These are phyloP conservation scores for Fusarium citri DNA, from an alignment of 2,329 filamentous ascomycete species.

Conservation along the genomic window DNA sequence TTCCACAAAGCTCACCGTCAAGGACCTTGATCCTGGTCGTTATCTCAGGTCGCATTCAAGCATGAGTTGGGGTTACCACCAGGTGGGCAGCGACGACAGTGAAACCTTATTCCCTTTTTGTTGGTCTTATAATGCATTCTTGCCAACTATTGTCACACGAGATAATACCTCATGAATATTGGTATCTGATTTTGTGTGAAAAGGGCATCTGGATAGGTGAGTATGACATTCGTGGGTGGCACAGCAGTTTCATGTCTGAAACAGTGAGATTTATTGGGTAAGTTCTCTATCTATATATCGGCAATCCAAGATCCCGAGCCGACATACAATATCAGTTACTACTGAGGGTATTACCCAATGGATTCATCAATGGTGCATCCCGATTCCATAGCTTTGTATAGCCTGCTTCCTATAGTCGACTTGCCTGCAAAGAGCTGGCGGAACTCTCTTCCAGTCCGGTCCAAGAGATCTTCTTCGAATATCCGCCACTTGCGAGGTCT, in stretches of 20 bases:
- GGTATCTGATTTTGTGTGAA: neutral
- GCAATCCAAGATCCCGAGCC: neutral
- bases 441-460: neutral
- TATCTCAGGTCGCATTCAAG: neutral
- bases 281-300: neutral
- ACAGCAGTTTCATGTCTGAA: neutral
- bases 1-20: neutral
- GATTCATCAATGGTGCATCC: neutral
- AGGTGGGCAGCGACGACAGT: neutral
- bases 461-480: neutral
- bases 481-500: neutral
- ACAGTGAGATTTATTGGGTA: neutral
- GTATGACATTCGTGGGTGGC: neutral
- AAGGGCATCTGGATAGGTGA: neutral
- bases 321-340: neutral
- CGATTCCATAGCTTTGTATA: neutral
- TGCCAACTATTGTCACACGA: neutral
- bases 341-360: neutral
- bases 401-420: neutral
- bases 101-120: neutral
- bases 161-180: neutral
- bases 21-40: slow-evolving; percentile 14
- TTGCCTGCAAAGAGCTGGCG: neutral
- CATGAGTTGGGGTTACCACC: neutral
- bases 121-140: neutral